Percentiles rank a stretch among this genome's conserved stretches.
These are phyloP conservation scores for Solanum rostratum DNA, from an alignment of 257 asterid species.

Conservation along the genomic window DNA sequence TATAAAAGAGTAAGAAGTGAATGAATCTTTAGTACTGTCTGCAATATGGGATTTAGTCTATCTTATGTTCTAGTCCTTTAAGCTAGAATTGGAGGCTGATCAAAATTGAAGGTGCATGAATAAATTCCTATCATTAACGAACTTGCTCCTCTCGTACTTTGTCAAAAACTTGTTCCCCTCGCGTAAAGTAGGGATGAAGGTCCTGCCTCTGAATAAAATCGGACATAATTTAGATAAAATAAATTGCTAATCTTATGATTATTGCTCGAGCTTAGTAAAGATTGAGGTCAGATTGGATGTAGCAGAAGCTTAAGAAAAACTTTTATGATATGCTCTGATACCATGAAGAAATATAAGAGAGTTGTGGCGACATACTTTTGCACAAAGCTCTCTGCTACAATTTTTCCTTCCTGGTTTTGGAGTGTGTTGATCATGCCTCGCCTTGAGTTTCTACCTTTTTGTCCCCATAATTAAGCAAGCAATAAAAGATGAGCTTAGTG, in stretches of 20 bases:
- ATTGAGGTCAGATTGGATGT: neutral
- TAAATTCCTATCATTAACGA: neutral
- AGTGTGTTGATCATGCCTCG: neutral
- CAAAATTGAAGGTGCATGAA: neutral
- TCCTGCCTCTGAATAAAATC: neutral
- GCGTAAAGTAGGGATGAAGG: neutral
- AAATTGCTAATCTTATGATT: neutral
- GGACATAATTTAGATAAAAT: neutral
- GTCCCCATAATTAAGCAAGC: neutral
- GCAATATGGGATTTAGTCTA: neutral
- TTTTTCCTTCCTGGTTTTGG: constrained; percentile 4
- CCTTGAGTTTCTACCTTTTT: neutral
- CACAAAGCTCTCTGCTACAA: neutral
- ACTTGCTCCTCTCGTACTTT: neutral
- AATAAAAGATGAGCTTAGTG: neutral
- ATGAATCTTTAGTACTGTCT: neutral
- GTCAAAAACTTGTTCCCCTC: neutral
- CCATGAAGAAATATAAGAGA: neutral
- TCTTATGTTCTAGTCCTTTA: neutral
- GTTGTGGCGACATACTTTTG: neutral
- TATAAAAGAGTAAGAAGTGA: neutral
- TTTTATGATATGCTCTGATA: neutral
- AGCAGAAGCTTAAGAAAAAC: neutral
- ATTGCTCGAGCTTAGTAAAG: neutral
- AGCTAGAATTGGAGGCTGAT: neutral